These are phyloP conservation scores for Helotiales sp. DNA, from an alignment of 2,329 filamentous ascomycete genomes.

Conservation along the genomic window DNA sequence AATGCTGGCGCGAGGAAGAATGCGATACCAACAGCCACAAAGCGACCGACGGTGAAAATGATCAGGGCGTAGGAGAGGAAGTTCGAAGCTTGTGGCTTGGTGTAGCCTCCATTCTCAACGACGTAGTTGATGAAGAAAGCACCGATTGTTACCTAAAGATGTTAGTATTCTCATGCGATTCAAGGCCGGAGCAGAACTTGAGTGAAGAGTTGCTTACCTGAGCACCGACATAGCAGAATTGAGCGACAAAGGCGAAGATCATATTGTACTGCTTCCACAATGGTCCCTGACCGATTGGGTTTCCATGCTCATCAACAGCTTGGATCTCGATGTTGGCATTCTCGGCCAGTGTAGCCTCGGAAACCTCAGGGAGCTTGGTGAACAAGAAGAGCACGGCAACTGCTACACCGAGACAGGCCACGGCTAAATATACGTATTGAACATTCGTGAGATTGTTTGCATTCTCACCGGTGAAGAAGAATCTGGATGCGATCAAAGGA, in stretches of 20 bases:
- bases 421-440: slow-evolving; percentile 82
- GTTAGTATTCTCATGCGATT: not conserved
- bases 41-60: slow-evolving; percentile 74
- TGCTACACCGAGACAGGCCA: slow-evolving; percentile 73
- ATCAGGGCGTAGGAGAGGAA: slow-evolving; percentile 78
- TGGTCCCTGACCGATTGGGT: slow-evolving; percentile 51
- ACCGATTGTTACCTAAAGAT: slow-evolving; percentile 57
- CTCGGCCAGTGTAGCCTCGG: slow-evolving; percentile 51
- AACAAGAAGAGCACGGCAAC: slow-evolving; percentile 72
- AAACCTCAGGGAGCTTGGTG: slow-evolving; percentile 66
- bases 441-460: slow-evolving; percentile 76
- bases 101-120: slow-evolving; percentile 59
- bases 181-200: not conserved
- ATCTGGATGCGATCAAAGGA: slow-evolving; percentile 73
- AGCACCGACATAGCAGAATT: slow-evolving; percentile 79
- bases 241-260: slow-evolving; percentile 76
- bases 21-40: slow-evolving; percentile 60
- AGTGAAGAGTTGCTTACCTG: slow-evolving; percentile 42
- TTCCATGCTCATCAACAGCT: slow-evolving; percentile 56
- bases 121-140: slow-evolving; percentile 77
- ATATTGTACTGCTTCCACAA: slow-evolving; percentile 74
- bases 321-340: slow-evolving; percentile 49
- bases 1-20: slow-evolving; percentile 52
- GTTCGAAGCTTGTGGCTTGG: slow-evolving; percentile 60
- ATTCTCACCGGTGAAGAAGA: slow-evolving; percentile 65